Conservation (phyloP, 2,329 filamentous ascomycete species). For the Claviceps cyperi region DNA sequence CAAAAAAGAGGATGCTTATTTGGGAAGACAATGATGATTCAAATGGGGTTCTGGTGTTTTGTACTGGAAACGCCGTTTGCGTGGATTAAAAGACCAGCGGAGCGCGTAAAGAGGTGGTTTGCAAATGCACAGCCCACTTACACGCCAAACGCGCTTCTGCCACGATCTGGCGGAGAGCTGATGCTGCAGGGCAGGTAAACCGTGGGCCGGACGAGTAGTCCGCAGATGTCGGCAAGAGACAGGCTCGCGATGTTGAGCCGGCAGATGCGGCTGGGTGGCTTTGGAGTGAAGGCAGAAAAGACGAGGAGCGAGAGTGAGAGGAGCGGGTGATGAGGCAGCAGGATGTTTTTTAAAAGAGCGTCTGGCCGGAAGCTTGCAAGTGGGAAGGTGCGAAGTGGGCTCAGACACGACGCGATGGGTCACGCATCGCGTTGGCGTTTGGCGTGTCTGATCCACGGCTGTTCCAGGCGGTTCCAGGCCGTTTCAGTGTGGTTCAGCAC, state of each 20-base stretch:
- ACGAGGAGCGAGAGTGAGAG: constrained; percentile 1
- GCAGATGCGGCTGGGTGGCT: not conserved
- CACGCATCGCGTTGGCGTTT: constrained; percentile 10
- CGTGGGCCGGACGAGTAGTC: not conserved
- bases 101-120: constrained; percentile 1
- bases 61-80: not conserved
- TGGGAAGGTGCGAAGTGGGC: constrained; percentile 3
- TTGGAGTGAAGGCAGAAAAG: not conserved
- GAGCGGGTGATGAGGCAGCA: not conserved
- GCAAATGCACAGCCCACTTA: constrained; percentile 1
- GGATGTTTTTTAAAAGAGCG: constrained; percentile 1
- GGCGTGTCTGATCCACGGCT: not conserved
- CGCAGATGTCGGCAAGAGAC: too few species aligned
- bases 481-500: too few species aligned
- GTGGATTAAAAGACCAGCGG: constrained; percentile 8
- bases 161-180: not conserved
- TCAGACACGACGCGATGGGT: constrained; percentile 9
- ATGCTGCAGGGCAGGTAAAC: not conserved
- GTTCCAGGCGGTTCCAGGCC: too few species aligned
- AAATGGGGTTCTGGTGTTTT: not conserved
- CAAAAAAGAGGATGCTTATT: not conserved
- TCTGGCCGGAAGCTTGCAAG: not conserved
- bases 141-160: not conserved
- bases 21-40: not conserved
- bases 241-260: not conserved